Evolutionary conservation across 2,329 filamentous ascomycete genomes (phyloP).

Genomic region (Cordyceps cicadae): DNA sequence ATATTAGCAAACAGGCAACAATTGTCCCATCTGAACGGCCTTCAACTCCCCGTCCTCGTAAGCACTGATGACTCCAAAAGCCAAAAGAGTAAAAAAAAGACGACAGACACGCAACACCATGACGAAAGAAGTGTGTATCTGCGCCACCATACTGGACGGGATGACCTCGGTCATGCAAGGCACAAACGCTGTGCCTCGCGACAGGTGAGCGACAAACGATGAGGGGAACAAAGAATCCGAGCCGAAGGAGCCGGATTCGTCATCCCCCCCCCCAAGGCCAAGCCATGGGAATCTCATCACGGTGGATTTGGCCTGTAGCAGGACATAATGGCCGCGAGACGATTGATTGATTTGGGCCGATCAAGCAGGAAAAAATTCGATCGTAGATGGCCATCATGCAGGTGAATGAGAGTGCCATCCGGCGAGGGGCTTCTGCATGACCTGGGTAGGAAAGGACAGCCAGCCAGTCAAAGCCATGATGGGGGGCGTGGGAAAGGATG

Average conservation of each 20-base stretch:
- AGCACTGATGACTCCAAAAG: neutral
- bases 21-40: no score
- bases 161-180: slow-evolving; percentile 8
- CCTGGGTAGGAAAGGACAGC: no score
- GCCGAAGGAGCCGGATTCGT: neutral
- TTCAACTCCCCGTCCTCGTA: no score
- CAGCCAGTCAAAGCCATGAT: no score
- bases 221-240: neutral
- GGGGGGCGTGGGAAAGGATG: no score
- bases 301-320: neutral
- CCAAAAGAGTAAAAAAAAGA: neutral
- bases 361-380: neutral
- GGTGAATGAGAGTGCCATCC: neutral
- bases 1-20: neutral
- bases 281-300: neutral
- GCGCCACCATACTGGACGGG: neutral
- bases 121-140: neutral
- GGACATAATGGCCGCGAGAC: neutral
- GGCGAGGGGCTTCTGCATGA: no score
- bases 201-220: neutral
- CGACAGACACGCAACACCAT: neutral
- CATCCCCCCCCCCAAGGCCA: neutral
- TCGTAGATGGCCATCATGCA: slow-evolving; percentile 5
- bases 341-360: neutral
- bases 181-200: neutral